Conservation (phyloP, 768 basidiomycete genomes). For the Auriscalpium vulgare region DNA sequence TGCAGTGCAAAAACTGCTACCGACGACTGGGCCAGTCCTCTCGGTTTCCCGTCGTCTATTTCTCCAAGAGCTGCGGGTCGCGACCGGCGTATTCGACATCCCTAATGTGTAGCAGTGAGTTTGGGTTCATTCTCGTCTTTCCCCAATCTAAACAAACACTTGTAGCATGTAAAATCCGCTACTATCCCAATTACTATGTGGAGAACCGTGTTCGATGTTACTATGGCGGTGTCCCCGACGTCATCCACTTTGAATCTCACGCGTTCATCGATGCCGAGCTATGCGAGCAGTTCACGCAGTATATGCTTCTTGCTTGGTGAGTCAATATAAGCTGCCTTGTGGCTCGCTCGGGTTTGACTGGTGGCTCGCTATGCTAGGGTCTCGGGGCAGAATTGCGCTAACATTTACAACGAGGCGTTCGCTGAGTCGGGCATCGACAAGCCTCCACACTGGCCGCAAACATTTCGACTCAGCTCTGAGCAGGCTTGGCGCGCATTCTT, state of each 20-base stretch:
- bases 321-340: neutral
- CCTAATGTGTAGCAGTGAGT: neutral
- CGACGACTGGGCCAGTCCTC: neutral
- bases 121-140: no score
- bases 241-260: neutral
- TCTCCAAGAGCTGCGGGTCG: neutral
- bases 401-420: neutral
- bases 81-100: neutral
- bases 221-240: neutral
- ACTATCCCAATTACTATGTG: neutral
- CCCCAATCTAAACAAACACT: no score
- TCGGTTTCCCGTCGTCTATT: neutral
- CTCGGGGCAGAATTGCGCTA: neutral
- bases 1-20: neutral
- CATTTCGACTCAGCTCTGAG: neutral
- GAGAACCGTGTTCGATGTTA: neutral
- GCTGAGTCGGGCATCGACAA: neutral
- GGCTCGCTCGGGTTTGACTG: no score
- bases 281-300: neutral
- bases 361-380: neutral
- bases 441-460: neutral
- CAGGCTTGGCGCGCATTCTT: neutral
- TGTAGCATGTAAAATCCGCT: neutral
- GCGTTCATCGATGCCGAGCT: neutral
- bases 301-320: neutral